These are phyloP conservation scores for Suhomyces terraborum DNA, from an alignment of 1,139 yeast genomes.

Conservation along the genomic window DNA sequence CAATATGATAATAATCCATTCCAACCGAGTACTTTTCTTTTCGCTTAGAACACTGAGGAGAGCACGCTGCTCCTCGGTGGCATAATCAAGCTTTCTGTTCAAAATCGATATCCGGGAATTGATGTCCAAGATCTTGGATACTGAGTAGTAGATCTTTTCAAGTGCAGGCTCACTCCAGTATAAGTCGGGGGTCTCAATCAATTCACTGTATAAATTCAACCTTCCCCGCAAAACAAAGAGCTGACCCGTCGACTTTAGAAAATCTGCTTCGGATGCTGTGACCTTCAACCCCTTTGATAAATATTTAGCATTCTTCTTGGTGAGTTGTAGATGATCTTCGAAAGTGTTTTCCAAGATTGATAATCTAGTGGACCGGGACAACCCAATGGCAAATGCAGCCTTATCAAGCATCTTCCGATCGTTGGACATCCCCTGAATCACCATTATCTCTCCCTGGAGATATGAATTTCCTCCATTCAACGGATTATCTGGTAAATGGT, in stretches of 20 bases:
- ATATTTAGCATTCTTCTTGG: slow-evolving; percentile 64
- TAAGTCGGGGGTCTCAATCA: slow-evolving; percentile 88
- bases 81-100: slow-evolving; percentile 84
- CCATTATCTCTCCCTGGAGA: slow-evolving; percentile 69
- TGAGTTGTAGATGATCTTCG: slow-evolving; percentile 63
- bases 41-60: slow-evolving; percentile 74
- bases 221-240: slow-evolving; percentile 76
- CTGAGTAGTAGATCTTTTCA: slow-evolving; percentile 70
- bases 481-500: slow-evolving; percentile 25
- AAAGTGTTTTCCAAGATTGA: slow-evolving; percentile 75
- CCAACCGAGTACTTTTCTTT: slow-evolving; percentile 72
- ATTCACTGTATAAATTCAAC: slow-evolving; percentile 80
- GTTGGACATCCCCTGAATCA: slow-evolving; percentile 52
- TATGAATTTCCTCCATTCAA: slow-evolving; percentile 37
- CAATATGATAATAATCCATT: slow-evolving; percentile 82
- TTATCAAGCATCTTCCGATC: slow-evolving; percentile 64
- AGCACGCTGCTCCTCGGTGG: slow-evolving; percentile 84
- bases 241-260: slow-evolving; percentile 70
- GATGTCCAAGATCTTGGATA: slow-evolving; percentile 73
- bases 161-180: slow-evolving; percentile 91
- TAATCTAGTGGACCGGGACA: slow-evolving; percentile 81
- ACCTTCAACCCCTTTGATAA: slow-evolving; percentile 65
- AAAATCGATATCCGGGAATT: slow-evolving; percentile 74
- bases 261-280: slow-evolving; percentile 61
- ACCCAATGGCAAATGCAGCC: slow-evolving; percentile 86